Conservation (phyloP, 352 stramenopile genomes). For the Phytopythium mirpurense region DNA sequence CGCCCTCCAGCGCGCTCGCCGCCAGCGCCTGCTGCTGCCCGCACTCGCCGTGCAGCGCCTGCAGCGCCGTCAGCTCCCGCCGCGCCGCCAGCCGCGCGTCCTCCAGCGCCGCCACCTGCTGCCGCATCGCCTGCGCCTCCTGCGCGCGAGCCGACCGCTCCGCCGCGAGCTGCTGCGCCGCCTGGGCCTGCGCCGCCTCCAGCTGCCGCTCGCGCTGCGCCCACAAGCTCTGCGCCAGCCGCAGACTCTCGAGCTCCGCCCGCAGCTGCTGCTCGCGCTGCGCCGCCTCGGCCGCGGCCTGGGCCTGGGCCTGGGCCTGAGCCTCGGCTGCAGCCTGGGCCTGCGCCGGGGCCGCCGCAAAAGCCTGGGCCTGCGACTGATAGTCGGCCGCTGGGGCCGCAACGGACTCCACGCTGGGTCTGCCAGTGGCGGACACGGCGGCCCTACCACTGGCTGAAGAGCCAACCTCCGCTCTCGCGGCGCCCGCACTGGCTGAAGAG, state of each 20-base stretch:
- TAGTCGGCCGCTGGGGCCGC: too few species aligned
- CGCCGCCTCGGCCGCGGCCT: background rate
- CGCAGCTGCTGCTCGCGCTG: conserved; percentile 9
- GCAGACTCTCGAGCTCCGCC: conserved; percentile 2
- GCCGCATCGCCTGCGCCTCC: conserved; percentile 14
- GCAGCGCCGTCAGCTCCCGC: conserved; percentile 13
- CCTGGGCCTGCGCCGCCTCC: conserved; percentile 2
- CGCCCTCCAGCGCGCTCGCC: conserved; percentile 19
- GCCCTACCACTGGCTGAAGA: too few species aligned
- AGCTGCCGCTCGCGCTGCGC: conserved; percentile 1
- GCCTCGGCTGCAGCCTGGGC: background rate
- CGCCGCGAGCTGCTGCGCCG: conserved; percentile 5
- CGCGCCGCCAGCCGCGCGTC: conserved; percentile 8
- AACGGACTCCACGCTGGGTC: background rate
- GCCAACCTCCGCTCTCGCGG: background rate
- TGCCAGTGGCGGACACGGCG: too few species aligned
- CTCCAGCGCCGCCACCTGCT: conserved; percentile 14
- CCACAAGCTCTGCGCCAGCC: background rate
- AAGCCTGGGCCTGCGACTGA: too few species aligned
- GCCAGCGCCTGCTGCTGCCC: conserved; percentile 20
- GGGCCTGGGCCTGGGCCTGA: background rate
- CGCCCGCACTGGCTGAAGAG: too few species aligned
- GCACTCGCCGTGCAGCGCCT: conserved; percentile 20
- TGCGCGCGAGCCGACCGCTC: conserved; percentile 11
- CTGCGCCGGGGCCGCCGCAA: too few species aligned